Base-by-base conservation (phyloP, 441 rosid species). In the Geranium incanum region DNA sequence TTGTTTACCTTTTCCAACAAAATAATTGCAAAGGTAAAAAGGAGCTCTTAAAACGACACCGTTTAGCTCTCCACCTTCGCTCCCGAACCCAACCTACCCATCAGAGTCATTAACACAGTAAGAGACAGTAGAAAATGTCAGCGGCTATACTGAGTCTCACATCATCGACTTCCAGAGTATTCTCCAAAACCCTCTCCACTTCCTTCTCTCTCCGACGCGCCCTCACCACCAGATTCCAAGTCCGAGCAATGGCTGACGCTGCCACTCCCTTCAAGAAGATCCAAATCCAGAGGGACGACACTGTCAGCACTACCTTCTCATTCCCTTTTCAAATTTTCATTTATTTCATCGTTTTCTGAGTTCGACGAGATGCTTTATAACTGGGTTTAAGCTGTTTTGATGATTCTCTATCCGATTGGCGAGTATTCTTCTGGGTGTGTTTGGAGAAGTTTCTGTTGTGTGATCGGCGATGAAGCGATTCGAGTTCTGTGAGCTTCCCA, bases 241-340 rank as follows among this genome's bases (percentile, higher is more conserved):
- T 81, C 78, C 81, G 89, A 64, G 78, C 93, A 66, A 93, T 93
- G 98, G 93, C 96, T 4, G 87, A 78, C 74, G 86, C 89, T 0
- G 77, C 93, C 0, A 41, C 79, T 39, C 76, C 84, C 15, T 93
- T 93, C 80, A 87, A 78, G 81, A 91, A 89, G 83, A 75, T 93
- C 73, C 97, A 87, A 78, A 88, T 93, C 85, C 88, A 87, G 70
- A 85, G 98, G 77, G 96, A 87, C 69, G 87, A 87, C 69, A 87
- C 91, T 1, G 98, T 91, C 72, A 82, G 88, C 81, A 63, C 63
- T 36, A n/a, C n/a, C 45, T 38, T 16, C 23, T 39, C 1, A 21
- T 28, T 28, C 38, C 6, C 12, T 33, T 28, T 67, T 18, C 16
- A 5, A 36, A 9, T 64, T 13, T 38, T 38, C 48, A 43, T 7